Percentiles rank a stretch among this genome's conserved stretches.
phyloP scores from a whole-genome alignment of 768 basidiomycete genomes.

The Kwoniella pini region DNA sequence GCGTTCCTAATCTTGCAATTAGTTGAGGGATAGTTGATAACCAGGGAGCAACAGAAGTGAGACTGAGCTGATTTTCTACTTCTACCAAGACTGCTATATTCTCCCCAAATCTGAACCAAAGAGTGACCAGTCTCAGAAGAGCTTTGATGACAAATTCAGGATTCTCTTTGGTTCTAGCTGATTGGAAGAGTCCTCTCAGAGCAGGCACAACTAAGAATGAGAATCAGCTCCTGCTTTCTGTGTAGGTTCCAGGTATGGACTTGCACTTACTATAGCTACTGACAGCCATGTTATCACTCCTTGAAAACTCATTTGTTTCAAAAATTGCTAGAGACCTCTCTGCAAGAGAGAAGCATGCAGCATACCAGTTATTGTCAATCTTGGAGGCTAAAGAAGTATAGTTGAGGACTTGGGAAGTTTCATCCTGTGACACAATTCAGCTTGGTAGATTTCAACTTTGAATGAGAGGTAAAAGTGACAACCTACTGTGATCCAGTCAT shows the following conservation, averaged over 20 bases:
- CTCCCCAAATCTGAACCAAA: conserved; percentile 53
- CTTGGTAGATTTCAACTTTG: background rate
- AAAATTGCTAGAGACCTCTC: conserved; percentile 42
- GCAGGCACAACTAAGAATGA: conserved; percentile 53
- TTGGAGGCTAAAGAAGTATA: conserved; percentile 40
- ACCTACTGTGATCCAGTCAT: conserved; percentile 42
- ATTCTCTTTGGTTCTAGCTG: conserved; percentile 34
- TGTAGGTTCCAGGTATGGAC: background rate
- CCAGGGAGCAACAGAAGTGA: conserved; percentile 41
- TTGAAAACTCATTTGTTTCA: conserved; percentile 32
- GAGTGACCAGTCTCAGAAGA: conserved; percentile 47
- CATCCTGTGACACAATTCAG: conserved; percentile 32
- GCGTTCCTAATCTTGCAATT: conserved; percentile 51
- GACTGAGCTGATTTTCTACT: conserved; percentile 37
- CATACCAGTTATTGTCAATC: conserved; percentile 46
- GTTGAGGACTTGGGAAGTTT: conserved; percentile 32
- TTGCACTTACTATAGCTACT: conserved; percentile 40
- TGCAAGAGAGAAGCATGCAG: conserved; percentile 32
- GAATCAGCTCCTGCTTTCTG: no score
- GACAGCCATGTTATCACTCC: conserved; percentile 34
- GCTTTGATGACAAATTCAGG: conserved; percentile 51
- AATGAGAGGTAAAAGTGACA: background rate
- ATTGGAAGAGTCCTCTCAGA: conserved; percentile 49
- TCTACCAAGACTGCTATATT: conserved; percentile 40
- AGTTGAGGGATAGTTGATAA: conserved; percentile 52